A percentile compares a stretch with the other conserved stretches of the same genome.
These are phyloP conservation scores for Talaromyces sp. DNA, from an alignment of 2,329 filamentous ascomycete species.

Conservation along the genomic window DNA sequence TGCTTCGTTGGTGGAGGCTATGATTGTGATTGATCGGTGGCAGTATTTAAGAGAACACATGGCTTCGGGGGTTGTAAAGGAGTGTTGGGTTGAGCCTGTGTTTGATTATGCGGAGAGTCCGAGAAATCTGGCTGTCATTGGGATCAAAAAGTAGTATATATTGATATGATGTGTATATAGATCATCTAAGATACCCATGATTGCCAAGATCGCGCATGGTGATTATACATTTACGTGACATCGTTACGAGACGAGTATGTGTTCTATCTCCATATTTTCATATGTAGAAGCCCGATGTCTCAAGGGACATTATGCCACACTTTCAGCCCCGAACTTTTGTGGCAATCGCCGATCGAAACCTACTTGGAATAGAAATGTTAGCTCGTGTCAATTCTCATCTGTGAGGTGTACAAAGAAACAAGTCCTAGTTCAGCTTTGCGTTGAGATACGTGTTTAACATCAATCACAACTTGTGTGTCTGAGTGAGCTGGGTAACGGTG, in stretches of 20 bases:
- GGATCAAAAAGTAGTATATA: constrained; percentile 58
- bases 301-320: too few species aligned
- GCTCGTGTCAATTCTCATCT: background rate
- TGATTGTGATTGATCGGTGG: constrained; percentile 90
- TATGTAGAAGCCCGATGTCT: too few species aligned
- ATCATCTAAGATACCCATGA: constrained; percentile 3
- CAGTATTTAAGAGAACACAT: constrained; percentile 74
- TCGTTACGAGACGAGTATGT: background rate
- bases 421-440: constrained; percentile 14
- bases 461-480: constrained; percentile 19
- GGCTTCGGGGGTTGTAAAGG: constrained; percentile 57
- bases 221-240: background rate
- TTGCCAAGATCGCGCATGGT: background rate
- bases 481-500: constrained; percentile 20
- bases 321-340: background rate
- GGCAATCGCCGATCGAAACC: background rate
- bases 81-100: constrained; percentile 88
- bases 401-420: background rate
- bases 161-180: background rate
- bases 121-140: constrained; percentile 88
- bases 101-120: constrained; percentile 87
- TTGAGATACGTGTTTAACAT: constrained; percentile 19
- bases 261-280: background rate
- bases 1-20: constrained; percentile 79
- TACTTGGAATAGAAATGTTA: background rate